These are phyloP conservation scores for Sporothrix luriei DNA, from an alignment of 2,329 filamentous ascomycete genomes.

Conservation along the genomic window DNA sequence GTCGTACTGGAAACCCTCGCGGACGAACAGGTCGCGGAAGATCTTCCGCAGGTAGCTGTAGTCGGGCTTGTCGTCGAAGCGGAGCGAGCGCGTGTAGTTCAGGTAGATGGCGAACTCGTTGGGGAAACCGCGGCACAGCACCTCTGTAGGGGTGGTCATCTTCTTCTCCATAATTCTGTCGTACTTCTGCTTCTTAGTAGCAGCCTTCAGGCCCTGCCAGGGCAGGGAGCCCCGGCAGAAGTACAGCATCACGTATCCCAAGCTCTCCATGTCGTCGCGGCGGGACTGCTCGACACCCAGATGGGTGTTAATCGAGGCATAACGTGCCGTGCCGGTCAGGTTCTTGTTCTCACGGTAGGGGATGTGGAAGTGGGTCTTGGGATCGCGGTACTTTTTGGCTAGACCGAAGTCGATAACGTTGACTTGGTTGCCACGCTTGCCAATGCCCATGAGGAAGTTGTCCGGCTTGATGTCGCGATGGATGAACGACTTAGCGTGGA, in stretches of 20 bases:
- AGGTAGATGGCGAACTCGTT: constrained; percentile 99
- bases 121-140: constrained; percentile 97
- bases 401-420: constrained; percentile 99
- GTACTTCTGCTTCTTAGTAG: constrained; percentile 94
- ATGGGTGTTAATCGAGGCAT: constrained; percentile 98
- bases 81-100: constrained; percentile 97
- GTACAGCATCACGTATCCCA: constrained; percentile 99
- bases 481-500: constrained; percentile 99
- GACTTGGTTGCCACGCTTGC: constrained; percentile 98
- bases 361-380: constrained; percentile 99
- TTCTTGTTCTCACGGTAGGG: constrained; percentile 99
- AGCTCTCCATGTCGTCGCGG: constrained; percentile 98
- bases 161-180: constrained; percentile 99
- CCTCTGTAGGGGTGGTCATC: constrained; percentile 99
- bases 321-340: constrained; percentile 96
- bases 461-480: constrained; percentile 99
- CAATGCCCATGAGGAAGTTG: constrained; percentile 99
- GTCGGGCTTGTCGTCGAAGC: constrained; percentile 99
- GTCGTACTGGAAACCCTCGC: constrained; percentile 99
- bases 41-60: constrained; percentile 99
- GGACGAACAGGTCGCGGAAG: constrained; percentile 98
- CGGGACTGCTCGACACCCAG: constrained; percentile 98
- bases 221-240: constrained; percentile 98
- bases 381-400: constrained; percentile 99
- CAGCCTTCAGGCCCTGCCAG: constrained; percentile 83